Percentiles rank a stretch among this genome's conserved stretches.
These are phyloP conservation scores for Plantago ovata DNA, from an alignment of 257 asterid genomes.

Conservation along the genomic window DNA sequence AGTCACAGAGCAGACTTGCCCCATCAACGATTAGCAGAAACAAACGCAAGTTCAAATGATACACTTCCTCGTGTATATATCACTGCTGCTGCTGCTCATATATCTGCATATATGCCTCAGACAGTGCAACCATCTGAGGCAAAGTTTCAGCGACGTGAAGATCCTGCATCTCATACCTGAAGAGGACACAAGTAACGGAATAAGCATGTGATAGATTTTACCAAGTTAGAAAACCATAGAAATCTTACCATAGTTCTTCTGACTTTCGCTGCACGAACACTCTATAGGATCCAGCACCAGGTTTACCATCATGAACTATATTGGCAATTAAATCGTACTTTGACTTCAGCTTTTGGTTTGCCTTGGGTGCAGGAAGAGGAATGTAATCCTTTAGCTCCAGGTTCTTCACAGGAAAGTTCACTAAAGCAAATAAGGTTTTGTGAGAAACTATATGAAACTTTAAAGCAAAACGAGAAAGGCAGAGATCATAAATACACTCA, in stretches of 20 bases:
- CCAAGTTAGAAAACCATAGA: not conserved
- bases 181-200: conserved; percentile 9
- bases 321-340: conserved; percentile 87
- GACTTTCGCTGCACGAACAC: conserved; percentile 97
- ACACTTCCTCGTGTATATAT: no score
- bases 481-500: not conserved
- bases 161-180: conserved; percentile 98
- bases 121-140: conserved; percentile 94
- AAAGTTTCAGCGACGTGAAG: conserved; percentile 89
- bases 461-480: not conserved
- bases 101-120: conserved; percentile 92
- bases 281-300: conserved; percentile 81
- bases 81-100: conserved; percentile 77
- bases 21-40: no score
- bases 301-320: conserved; percentile 74
- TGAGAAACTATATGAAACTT: not conserved
- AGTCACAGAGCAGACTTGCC: no score
- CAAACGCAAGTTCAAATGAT: no score
- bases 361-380: conserved; percentile 69
- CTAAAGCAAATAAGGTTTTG: conserved; percentile 29
- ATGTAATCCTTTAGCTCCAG: conserved; percentile 90
- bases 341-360: conserved; percentile 55
- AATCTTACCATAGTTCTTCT: conserved; percentile 79
- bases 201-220: not conserved
- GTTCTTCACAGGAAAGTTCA: conserved; percentile 97